Evolutionary conservation across 108 stramenopile species (phyloP).

Genomic region (Conticribra weissflogii): DNA sequence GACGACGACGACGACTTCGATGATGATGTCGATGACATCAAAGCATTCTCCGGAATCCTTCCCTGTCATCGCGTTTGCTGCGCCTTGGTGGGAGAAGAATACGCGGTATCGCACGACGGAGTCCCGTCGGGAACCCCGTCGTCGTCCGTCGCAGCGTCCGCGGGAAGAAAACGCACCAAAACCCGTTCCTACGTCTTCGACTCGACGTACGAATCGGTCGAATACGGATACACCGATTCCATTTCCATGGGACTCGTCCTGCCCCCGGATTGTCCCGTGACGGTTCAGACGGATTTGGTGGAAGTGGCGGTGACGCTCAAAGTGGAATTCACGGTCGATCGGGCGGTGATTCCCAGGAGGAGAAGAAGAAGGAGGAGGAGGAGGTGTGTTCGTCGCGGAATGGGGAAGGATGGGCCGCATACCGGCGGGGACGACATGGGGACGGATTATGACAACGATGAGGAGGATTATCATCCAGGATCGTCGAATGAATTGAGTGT

Average conservation of each 20-base stretch:
- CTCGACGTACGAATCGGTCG: slow-evolving; percentile 41
- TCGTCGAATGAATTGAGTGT: slow-evolving; percentile 14
- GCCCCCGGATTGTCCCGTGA: slow-evolving; percentile 50
- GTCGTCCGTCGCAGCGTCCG: slow-evolving; percentile 1
- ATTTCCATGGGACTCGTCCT: slow-evolving; percentile 51
- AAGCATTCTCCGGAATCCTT: slow-evolving; percentile 10
- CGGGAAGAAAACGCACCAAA: slow-evolving; percentile 35
- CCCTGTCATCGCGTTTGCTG: slow-evolving; percentile 47
- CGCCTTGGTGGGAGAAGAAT: slow-evolving; percentile 48
- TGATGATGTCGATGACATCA: background rate
- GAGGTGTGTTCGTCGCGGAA: background rate
- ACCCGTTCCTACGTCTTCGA: slow-evolving; percentile 54
- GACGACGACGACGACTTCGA: background rate
- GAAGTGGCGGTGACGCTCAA: slow-evolving; percentile 42
- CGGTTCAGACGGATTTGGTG: slow-evolving; percentile 50
- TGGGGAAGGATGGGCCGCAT: background rate
- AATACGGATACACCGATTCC: slow-evolving; percentile 39
- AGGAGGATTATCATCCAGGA: slow-evolving; percentile 1
- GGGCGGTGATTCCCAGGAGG: background rate
- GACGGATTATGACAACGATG: background rate
- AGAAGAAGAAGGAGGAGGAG: background rate
- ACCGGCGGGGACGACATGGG: no score
- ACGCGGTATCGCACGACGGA: slow-evolving; percentile 36
- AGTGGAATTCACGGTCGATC: slow-evolving; percentile 43
- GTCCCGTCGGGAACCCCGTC: slow-evolving; percentile 2